Base-by-base conservation (phyloP, 2,329 filamentous ascomycete genomes). In the Stachybotrys chartarum region DNA sequence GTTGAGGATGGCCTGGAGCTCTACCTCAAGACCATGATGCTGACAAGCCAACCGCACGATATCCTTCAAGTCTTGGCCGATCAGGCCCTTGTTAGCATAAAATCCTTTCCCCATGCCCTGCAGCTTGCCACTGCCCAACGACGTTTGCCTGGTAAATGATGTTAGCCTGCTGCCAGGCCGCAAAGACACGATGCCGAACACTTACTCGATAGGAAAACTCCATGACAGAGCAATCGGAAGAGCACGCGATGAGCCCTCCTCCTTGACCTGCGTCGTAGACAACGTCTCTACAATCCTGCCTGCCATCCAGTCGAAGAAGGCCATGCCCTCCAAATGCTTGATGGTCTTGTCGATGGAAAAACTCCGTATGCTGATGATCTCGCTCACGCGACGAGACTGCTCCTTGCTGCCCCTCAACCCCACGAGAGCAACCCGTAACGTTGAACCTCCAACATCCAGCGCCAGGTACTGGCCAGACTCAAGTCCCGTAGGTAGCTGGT, bases 121-220 rank as follows among this genome's bases (percentile, higher is more conserved):
- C 30, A 88, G 70, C 58, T 77, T 78, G 52, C 84, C 85, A 51
- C 81, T 78, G 51, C 78, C 78, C 32, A 85, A 70, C 3, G 84
- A 85, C 12, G 82, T 84, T 80, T 88, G 85, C 60, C 83, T 86
- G 53, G n/a, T 44, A 30, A 30, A 53, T 54, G 62, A 70, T 57
- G 62, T 70, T 57, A 71, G 66, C 30, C 51, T 44, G 49, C 31
- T 17, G 10, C 42, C 35, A 6, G 32, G 51, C 35, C 14, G 35
- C 35, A 42, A 14, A 42, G 14, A 3, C 10, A 42, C 14, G 35
- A 24, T 42, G 35, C 35, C 14, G 8, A 50, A 31, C 32, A 75
- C 82, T 66, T 74, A 86, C 84, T 87, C 81, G 49, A 88, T 83
- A 30, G 85, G 85, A 61, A 88, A 88, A 56, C 84, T 87, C 84